These are phyloP conservation scores for Beauveria medogensis DNA, from an alignment of 2,329 filamentous ascomycete genomes.

Conservation along the genomic window DNA sequence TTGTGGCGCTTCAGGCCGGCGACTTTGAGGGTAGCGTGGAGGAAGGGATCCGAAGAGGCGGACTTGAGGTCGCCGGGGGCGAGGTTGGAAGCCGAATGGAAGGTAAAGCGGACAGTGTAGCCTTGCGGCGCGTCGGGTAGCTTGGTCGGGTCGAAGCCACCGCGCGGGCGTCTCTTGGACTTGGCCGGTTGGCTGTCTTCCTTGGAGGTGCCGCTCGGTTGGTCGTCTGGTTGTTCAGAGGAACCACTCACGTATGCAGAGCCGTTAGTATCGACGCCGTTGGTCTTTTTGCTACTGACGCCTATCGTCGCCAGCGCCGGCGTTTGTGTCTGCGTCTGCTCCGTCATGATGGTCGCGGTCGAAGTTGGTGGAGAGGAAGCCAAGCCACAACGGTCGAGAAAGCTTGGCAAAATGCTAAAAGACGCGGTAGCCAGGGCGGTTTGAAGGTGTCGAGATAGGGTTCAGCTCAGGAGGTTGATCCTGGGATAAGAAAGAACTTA, in stretches of 20 bases:
- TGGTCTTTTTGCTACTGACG: not conserved
- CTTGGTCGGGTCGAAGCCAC: conserved; percentile 74
- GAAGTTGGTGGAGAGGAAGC: not conserved
- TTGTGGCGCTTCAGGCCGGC: conserved; percentile 68
- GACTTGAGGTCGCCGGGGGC: conserved; percentile 73
- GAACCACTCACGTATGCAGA: not conserved
- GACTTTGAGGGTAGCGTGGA: conserved; percentile 67
- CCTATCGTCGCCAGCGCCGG: not conserved
- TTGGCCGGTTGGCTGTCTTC: conserved; percentile 3
- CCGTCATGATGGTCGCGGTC: not conserved
- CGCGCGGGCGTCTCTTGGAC: conserved; percentile 42
- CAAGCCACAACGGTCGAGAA: conserved; percentile 5
- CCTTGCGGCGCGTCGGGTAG: conserved; percentile 66
- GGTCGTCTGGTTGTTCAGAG: not conserved
- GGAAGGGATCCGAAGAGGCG: conserved; percentile 74
- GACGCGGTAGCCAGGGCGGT: not conserved
- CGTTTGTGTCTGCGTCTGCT: not conserved
- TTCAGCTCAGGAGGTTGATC: not conserved
- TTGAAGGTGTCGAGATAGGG: not conserved
- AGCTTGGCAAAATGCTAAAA: conserved; percentile 6
- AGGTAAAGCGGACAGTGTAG: conserved; percentile 77
- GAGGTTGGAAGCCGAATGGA: conserved; percentile 73
- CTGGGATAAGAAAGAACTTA: not conserved
- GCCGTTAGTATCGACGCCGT: not conserved
- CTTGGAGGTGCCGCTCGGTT: conserved; percentile 4